A percentile compares a stretch with the other conserved stretches of the same genome.
phyloP scores from a whole-genome alignment of 192 early-diverging fungal species.

The Rhizoclosmatium globosum region DNA sequence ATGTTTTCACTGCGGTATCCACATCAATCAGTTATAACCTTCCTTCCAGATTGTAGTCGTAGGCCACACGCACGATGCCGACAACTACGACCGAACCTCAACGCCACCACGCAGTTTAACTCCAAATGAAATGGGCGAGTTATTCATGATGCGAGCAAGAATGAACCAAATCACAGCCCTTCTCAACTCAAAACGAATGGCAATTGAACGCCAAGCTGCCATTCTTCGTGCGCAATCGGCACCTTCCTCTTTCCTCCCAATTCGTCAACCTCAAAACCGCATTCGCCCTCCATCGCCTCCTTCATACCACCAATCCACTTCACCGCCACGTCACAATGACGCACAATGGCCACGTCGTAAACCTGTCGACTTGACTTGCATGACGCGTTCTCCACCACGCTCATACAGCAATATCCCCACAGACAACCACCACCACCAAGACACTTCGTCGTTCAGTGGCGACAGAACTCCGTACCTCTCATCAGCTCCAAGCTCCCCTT shows the following conservation, averaged over 20 bases:
- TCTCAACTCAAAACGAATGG: neutral
- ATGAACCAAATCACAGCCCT: neutral
- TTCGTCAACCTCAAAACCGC: neutral
- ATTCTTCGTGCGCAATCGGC: neutral
- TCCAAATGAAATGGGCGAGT: neutral
- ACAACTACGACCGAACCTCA: conserved; percentile 1
- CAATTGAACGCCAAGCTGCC: conserved; percentile 1
- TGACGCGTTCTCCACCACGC: neutral
- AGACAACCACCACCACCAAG: neutral
- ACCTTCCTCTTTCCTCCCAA: neutral
- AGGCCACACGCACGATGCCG: conserved; percentile 1
- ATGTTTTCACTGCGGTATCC: neutral
- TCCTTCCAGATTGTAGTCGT: conserved; percentile 8
- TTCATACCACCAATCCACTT: neutral
- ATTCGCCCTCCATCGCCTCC: neutral
- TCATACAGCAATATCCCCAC: neutral
- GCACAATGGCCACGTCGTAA: neutral
- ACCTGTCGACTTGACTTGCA: neutral
- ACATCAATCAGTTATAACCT: neutral
- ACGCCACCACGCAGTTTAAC: neutral
- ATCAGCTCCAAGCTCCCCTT: conserved; percentile 1
- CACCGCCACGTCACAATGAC: neutral
- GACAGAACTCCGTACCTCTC: neutral
- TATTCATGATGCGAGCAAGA: neutral
- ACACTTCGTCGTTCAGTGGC: neutral